Percentiles rank a stretch among this genome's conserved stretches.
Conservation (phyloP, 768 basidiomycete genomes). For the Leucosporidium creatinivorum region DNA sequence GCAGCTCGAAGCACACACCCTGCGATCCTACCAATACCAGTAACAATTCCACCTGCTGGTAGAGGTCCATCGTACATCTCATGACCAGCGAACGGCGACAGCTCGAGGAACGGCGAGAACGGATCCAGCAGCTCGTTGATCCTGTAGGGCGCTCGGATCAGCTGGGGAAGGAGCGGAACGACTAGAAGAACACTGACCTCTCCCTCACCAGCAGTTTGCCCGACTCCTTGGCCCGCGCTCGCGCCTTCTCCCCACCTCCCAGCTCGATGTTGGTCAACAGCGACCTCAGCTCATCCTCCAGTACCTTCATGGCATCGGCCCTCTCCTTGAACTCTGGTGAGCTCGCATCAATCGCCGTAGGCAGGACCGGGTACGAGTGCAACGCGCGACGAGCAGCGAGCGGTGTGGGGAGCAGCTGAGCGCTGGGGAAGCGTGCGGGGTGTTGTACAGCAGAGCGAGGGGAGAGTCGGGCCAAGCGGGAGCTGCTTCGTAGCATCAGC, state of each 20-base stretch:
- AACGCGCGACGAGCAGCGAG: neutral
- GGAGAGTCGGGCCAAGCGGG: too few species aligned
- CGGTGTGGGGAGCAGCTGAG: neutral
- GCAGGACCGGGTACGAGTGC: slow-evolving; percentile 53
- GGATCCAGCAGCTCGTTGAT: slow-evolving; percentile 70
- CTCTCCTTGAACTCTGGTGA: slow-evolving; percentile 66
- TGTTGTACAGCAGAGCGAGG: too few species aligned
- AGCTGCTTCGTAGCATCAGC: too few species aligned
- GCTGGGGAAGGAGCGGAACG: neutral
- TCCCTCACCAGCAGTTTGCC: slow-evolving; percentile 79
- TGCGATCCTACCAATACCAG: slow-evolving; percentile 49
- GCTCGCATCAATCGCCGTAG: slow-evolving; percentile 60
- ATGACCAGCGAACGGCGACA: slow-evolving; percentile 77
- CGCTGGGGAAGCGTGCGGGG: slow-evolving; percentile 1
- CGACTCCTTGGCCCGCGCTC: slow-evolving; percentile 63
- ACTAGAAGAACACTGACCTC: slow-evolving; percentile 49
- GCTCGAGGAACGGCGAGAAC: slow-evolving; percentile 79
- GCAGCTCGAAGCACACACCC: slow-evolving; percentile 13
- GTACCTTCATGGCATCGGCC: slow-evolving; percentile 59
- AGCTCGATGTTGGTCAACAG: slow-evolving; percentile 55
- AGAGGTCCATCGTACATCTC: slow-evolving; percentile 70
- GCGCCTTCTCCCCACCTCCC: slow-evolving; percentile 70
- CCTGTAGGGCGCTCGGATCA: slow-evolving; percentile 43
- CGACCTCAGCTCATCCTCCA: slow-evolving; percentile 50
- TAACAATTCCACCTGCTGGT: slow-evolving; percentile 84